Base-by-base conservation (phyloP, 345 rosid species). In the Melaleuca alternifolia region DNA sequence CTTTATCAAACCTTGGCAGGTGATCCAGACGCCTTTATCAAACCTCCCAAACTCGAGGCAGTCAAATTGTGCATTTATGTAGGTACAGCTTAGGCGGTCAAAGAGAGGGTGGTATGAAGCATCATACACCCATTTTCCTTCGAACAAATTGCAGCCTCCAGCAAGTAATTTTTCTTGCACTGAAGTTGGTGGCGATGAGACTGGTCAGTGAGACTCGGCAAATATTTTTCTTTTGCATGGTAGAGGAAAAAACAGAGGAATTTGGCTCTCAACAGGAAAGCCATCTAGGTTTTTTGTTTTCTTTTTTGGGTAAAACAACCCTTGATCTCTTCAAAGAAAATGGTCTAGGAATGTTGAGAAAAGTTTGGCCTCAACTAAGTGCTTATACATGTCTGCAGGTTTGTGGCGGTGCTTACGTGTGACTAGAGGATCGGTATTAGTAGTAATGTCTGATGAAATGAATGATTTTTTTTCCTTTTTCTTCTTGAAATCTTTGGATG, bases 71-170 rank as follows among this genome's bases (percentile, higher is more conserved):
- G 89, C 84, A 82, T 91, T 93, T 81, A 93, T 85, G 91, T 91
- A 93, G 56, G 95, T 95, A 57, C 95, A 94, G 41, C 33, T 88
- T 48, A 88, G 88, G 41, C 89, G 48, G 85, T 89, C 87, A 57
- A 92, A 93, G 52, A 89, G 93, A 44, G 94, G 95, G 77, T 90
- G 95, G 77, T 90, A 92, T 0, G 93, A 89, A 54, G 91, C 44
- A 77, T 94, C 95, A 14, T 84, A 90, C 0, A 93, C 94, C 95
- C 96, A 94, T 86, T 90, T 90, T 11, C 94, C 96, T 62, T 37
- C 62, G 89, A 92, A 93, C 87, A 87, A 84, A 87, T 93, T 89
- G 88, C 96, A 93, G 56, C 85, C 88, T 3, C 92, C 51, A 46
- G 85, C 89, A 33, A 87, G 84, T 46, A 62, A 50, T 37, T 84